Evolutionary conservation across 371 early-diverging fungal species (phyloP), one percentile per base, ranked within the genome.

Genomic region (Sporodiniella umbellata): DNA sequence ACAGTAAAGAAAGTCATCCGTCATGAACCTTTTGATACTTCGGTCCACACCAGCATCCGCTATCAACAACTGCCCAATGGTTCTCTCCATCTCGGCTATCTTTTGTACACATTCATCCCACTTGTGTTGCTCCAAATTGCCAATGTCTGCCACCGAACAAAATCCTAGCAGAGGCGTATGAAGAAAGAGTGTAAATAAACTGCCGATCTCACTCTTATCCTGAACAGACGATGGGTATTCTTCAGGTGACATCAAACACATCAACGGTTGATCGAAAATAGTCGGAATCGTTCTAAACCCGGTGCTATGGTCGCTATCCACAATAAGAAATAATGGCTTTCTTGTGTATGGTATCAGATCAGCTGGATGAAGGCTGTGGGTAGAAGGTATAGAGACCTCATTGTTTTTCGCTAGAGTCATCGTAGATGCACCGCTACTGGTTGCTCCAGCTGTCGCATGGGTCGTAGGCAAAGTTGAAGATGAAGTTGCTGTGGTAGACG

Each of bases 341-440:
- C 98, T 74, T 14, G 95, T 92, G 52, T 90, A 95, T 0, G 98
- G 96, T 1, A 94, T 61, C 7, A 98, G 74, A 51, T 98, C 98
- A 0, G 83, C 84, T 3, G 95, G 94, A 60, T 94, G 91, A 23
- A 96, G 66, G 23, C 91, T 85, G 64, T 93, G 84, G 39, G 78
- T 69, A 8, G 82, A 72, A 22, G 66, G 59, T 2, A 28, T 25
- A 12, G 21, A 18, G n/a, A 33, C 31, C 4, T 47, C 38, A 18
- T 28, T 45, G 14, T 18, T 11, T 11, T 45, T 28, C 3, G 37
- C 4, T 21, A 26, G 10, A 1, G 58, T 44, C 24, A 37, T 22
- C 6, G 21, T 44, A 12, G 15, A 15, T 17, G 14, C n/a, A 18
- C 23, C 31, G 15, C 15, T 7, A 15, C 28, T 11, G 25, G 25